Evolutionary conservation across 169 alveolate species (phyloP), one percentile per base, ranked within the genome.

Genomic region (Theileria orientalis): DNA sequence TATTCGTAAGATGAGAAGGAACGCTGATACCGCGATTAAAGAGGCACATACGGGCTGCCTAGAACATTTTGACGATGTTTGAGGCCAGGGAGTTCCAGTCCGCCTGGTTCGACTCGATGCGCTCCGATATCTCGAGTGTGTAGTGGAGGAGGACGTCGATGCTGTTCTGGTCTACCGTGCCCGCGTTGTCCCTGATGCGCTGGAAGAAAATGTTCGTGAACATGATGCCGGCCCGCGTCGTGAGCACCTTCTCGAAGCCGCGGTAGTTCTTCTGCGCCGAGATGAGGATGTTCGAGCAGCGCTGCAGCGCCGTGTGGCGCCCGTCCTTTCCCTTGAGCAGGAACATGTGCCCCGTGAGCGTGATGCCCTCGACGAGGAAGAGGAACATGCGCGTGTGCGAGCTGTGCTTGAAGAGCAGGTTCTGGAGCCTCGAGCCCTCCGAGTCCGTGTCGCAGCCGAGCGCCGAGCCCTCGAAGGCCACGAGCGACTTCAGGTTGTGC

Each of bases 31-130:
- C n/a, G n/a, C n/a, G n/a, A n/a, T n/a, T n/a, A n/a, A n/a, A n/a
- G n/a, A n/a, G n/a, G n/a, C n/a, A n/a, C n/a, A n/a, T n/a, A n/a
- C n/a, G n/a, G n/a, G n/a, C n/a, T 37, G 9, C 61, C 14, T 64
- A 33, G 56, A 71, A 71, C 83, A 79, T 59, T 41, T 72, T 29
- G 69, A 79, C 71, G 35, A 79, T 79, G 56, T 68, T 79, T 3
- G 83, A 35, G 30, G 87, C 87, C 46, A 82, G 69, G 19, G 89
- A 66, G 37, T 69, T 52, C 85, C 89, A 82, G 47, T 73, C 89
- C 0, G 59, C 71, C 33, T 57, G 69, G 76, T 63, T 49, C 25
- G 83, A 19, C 7, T 52, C 69, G 51, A 82, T 66, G 16, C 21
- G 63, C 63, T 82, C 89, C 0, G 85, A 74, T 7, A 60, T 62